Conservation (phyloP, 1,284 basidiomycete genomes). For the Malassezia cuniculi region DNA sequence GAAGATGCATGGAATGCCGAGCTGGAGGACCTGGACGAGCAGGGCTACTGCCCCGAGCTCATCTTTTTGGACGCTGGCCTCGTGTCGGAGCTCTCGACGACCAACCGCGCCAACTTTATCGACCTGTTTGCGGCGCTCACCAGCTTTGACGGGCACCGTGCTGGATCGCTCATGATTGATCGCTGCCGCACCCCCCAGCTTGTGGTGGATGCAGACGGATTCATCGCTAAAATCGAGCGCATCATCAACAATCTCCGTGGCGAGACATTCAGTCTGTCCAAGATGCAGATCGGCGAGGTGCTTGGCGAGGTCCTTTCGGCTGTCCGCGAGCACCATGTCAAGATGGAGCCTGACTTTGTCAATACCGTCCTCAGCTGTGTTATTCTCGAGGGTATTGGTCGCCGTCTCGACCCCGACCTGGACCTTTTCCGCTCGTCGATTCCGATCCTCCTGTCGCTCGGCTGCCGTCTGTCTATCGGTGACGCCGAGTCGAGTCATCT, state of each 20-base stretch:
- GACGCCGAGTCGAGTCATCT: constrained; percentile 5
- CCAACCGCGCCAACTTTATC: constrained; percentile 79
- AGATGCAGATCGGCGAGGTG: constrained; percentile 90
- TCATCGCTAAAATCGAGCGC: constrained; percentile 93
- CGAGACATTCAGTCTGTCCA: constrained; percentile 87
- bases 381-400: constrained; percentile 85
- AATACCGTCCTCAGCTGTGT: constrained; percentile 93
- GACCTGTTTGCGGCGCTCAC: constrained; percentile 92
- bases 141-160: constrained; percentile 87
- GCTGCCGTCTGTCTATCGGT: constrained; percentile 17
- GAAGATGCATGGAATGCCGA: constrained; percentile 60
- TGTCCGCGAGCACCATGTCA: constrained; percentile 88
- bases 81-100: constrained; percentile 68
- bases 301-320: constrained; percentile 71
- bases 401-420: constrained; percentile 78
- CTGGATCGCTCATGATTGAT: constrained; percentile 89
- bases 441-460: constrained; percentile 36
- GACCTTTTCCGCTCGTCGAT: constrained; percentile 51
- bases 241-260: constrained; percentile 82
- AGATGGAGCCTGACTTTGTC: constrained; percentile 96
- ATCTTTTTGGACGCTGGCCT: constrained; percentile 94
- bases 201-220: constrained; percentile 79
- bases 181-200: constrained; percentile 84
- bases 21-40: constrained; percentile 54
- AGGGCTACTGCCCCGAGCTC: constrained; percentile 82